phyloP scores from a whole-genome alignment of 2,329 filamentous ascomycete species.

The Phyllosticta citrichinensis region DNA sequence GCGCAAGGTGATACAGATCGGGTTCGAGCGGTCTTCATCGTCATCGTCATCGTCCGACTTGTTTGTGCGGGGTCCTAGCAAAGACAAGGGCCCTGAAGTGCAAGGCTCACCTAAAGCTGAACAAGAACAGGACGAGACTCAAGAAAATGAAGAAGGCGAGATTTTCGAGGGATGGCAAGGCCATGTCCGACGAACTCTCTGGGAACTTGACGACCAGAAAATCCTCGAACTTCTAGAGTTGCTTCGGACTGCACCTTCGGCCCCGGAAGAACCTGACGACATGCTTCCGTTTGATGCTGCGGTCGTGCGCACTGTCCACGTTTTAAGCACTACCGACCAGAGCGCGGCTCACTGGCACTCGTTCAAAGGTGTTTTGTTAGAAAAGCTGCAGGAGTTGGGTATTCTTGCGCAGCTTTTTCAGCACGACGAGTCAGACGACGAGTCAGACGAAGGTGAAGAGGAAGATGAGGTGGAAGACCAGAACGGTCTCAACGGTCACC shows the following conservation, averaged over 20 bases:
- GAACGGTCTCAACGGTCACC: background rate
- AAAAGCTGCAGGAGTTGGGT: background rate
- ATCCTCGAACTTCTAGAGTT: background rate
- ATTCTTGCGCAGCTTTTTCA: background rate
- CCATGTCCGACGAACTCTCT: background rate
- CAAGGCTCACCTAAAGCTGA: background rate
- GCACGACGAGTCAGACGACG: background rate
- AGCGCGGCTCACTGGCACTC: background rate
- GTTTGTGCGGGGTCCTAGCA: background rate
- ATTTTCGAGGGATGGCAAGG: background rate
- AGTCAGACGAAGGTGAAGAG: background rate
- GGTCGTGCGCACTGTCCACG: background rate
- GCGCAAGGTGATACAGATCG: background rate
- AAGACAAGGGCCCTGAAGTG: background rate
- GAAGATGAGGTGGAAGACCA: background rate
- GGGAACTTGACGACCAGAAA: background rate
- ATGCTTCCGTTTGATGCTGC: background rate
- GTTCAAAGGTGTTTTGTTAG: background rate
- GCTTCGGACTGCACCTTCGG: background rate
- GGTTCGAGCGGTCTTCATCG: background rate
- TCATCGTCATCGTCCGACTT: background rate
- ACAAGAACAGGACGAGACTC: background rate
- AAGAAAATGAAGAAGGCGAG: background rate
- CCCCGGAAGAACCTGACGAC: background rate
- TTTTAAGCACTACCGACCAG: background rate